Base-by-base conservation (phyloP, 2,329 filamentous ascomycete genomes). In the Periconia digitata region DNA sequence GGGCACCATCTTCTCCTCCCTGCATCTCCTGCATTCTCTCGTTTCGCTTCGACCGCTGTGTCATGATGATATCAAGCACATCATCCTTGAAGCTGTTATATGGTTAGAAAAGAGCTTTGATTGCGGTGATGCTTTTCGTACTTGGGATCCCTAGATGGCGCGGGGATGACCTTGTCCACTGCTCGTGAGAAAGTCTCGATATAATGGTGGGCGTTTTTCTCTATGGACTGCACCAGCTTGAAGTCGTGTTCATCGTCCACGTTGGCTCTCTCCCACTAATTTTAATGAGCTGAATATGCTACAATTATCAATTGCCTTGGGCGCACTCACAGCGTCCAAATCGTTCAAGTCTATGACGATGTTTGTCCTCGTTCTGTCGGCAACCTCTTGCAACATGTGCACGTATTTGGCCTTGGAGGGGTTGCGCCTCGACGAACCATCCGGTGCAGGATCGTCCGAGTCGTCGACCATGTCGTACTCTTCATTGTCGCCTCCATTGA, bases 1-100 rank as follows among this genome's bases (percentile, higher is more conserved):
- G 81, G 75, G 57, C 79, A 46, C 81, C 66, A 40, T 79, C 72
- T 8, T 68, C 67, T n/a, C 69, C 66, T 6, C 68, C 71, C 34
- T 73, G 70, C 21, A 67, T 58, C 54, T 76, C 73, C 47, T 74
- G 70, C 53, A 95, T 79, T 37, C 86, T 85, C 57, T 90, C 87
- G 70, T 99, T 97, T 60, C 91, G 85, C 62, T 86, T 87, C 61
- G 89, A 85, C 60, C 94, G 86, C 67, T 95, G 90, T 35, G 90
- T 89, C 87, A 96, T 95, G 64, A 99, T 87, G 23, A 99, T 90
- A 73, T 99, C 94, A 37, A 99, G 81, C 8, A 97, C 92, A 72
- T 99, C 94, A 66, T 96, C 92, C 72, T 97, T 97, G 80, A 96
- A 97, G 59, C 87, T 90, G 58, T 29, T n/a, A 15, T 15, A 17